phyloP scores from a whole-genome alignment of 306 rosid genomes.

The Sechiopsis laciniata region DNA sequence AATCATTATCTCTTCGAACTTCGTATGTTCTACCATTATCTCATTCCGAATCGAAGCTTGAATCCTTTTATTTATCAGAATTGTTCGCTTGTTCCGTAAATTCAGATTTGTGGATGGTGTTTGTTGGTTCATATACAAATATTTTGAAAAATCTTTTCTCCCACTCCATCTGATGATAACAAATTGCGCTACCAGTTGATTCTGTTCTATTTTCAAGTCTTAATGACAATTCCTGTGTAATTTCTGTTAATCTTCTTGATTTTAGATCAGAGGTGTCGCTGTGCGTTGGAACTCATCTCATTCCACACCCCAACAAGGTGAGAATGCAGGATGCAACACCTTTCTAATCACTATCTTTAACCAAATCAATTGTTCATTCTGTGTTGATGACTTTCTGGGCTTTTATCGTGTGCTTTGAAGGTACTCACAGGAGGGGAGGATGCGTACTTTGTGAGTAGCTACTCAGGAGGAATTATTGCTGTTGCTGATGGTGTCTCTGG shows the following conservation, averaged over 20 bases:
- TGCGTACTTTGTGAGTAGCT: slow-evolving; percentile 69
- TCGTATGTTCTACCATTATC: neutral
- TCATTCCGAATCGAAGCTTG: neutral
- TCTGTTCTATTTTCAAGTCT: neutral
- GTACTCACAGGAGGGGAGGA: slow-evolving; percentile 90
- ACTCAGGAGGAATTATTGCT: slow-evolving; percentile 72
- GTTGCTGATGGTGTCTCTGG: slow-evolving; percentile 98
- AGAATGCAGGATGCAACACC: neutral
- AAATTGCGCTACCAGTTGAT: neutral
- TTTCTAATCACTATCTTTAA: neutral
- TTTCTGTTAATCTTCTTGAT: slow-evolving; percentile 14
- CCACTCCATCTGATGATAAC: neutral
- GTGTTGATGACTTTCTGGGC: neutral
- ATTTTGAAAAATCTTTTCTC: neutral
- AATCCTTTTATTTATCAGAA: neutral
- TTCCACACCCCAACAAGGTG: slow-evolving; percentile 95
- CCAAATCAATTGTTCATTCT: neutral
- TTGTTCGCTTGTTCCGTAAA: neutral
- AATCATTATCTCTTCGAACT: neutral
- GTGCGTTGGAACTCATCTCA: slow-evolving; percentile 65
- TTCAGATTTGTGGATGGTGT: neutral
- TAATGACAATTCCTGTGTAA: neutral
- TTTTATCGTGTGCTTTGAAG: slow-evolving; percentile 40
- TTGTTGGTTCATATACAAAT: neutral
- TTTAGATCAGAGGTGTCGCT: slow-evolving; percentile 65